These are phyloP conservation scores for Suillus subalutaceus DNA, from an alignment of 768 basidiomycete species.

Conservation along the genomic window DNA sequence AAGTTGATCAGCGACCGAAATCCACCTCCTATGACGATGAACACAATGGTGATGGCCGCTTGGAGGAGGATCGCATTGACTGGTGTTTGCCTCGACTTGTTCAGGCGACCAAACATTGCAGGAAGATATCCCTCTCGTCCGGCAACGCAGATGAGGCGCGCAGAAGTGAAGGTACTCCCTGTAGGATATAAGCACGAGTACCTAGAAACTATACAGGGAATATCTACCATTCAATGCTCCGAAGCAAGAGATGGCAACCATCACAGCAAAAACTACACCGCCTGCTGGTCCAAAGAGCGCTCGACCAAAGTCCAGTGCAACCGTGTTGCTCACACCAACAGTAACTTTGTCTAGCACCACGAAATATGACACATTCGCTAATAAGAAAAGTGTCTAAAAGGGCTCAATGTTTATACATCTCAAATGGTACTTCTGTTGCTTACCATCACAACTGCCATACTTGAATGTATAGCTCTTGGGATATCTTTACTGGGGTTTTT, in stretches of 20 bases:
- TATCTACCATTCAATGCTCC: slow-evolving; percentile 85
- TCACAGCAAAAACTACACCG: slow-evolving; percentile 81
- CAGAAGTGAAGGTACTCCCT: slow-evolving; percentile 75
- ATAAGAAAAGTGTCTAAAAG: slow-evolving; percentile 68
- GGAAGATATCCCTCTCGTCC: slow-evolving; percentile 90
- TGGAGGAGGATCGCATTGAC: slow-evolving; percentile 87
- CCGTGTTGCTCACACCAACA: slow-evolving; percentile 81
- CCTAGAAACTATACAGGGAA: slow-evolving; percentile 1
- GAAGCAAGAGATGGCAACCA: slow-evolving; percentile 95
- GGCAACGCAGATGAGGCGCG: slow-evolving; percentile 88
- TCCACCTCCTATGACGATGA: slow-evolving; percentile 86
- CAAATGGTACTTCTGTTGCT: slow-evolving; percentile 24
- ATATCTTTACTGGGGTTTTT: slow-evolving; percentile 81
- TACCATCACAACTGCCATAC: slow-evolving; percentile 83
- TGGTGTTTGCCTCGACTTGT: slow-evolving; percentile 79
- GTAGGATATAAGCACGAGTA: slow-evolving; percentile 15
- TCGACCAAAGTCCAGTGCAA: slow-evolving; percentile 91
- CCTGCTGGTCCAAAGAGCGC: slow-evolving; percentile 86
- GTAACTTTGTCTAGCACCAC: slow-evolving; percentile 83
- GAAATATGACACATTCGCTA: slow-evolving; percentile 90
- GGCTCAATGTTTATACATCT: slow-evolving; percentile 12
- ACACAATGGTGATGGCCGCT: slow-evolving; percentile 69
- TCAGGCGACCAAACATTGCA: slow-evolving; percentile 75
- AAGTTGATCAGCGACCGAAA: slow-evolving; percentile 90
- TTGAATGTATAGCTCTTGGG: slow-evolving; percentile 86